Conservation (phyloP, 176 grass and related monocot species). For the Hsuehochloa calcarea region DNA sequence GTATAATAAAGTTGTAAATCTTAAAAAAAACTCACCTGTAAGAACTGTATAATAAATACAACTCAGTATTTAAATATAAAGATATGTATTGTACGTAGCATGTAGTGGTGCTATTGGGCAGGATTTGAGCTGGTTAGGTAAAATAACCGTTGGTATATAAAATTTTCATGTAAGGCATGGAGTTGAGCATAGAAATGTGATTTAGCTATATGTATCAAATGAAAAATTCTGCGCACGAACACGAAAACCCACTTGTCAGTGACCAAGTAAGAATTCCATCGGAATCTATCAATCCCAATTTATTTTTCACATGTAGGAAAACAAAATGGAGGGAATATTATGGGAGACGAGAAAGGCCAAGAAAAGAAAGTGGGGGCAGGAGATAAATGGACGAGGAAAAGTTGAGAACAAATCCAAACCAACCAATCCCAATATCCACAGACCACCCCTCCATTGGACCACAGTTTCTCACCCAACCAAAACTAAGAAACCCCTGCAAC, state of each 20-base stretch:
- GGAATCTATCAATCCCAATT: constrained; percentile 32
- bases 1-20: no score
- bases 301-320: constrained; percentile 7
- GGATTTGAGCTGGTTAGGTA: background rate
- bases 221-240: background rate
- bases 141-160: background rate
- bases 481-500: constrained; percentile 3
- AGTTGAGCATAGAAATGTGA: background rate
- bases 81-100: background rate
- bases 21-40: background rate
- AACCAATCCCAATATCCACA: constrained; percentile 47
- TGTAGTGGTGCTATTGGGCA: background rate
- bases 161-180: background rate
- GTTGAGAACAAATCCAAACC: constrained; percentile 47
- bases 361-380: background rate
- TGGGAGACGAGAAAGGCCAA: constrained; percentile 22
- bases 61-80: background rate
- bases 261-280: constrained; percentile 9
- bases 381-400: constrained; percentile 54
- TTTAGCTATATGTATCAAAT: background rate
- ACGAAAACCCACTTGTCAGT: background rate
- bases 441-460: constrained; percentile 42
- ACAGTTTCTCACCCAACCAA: constrained; percentile 20
- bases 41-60: background rate
- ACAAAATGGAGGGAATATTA: constrained; percentile 44